phyloP scores from a whole-genome alignment of 2,329 filamentous ascomycete species.

The Trichoderma cornu-damae region DNA sequence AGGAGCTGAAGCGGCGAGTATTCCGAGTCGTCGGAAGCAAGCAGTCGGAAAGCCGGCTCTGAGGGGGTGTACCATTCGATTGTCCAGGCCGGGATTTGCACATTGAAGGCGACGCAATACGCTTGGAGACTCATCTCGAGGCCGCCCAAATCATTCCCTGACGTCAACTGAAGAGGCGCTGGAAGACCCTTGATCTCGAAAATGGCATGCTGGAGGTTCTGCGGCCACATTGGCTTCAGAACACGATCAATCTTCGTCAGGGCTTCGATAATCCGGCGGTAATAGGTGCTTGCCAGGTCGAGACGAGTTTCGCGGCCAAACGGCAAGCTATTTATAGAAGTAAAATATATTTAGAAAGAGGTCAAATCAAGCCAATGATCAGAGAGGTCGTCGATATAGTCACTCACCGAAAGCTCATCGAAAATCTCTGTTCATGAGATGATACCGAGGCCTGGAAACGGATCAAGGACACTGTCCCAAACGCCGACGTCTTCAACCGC shows the following conservation, averaged over 20 bases:
- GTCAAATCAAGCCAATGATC: not conserved
- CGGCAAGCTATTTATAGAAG: slow-evolving; percentile 32
- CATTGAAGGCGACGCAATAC: slow-evolving; percentile 49
- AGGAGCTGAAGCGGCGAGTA: slow-evolving; percentile 50
- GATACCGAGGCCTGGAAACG: slow-evolving; percentile 47
- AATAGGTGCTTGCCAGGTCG: slow-evolving; percentile 51
- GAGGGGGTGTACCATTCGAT: slow-evolving; percentile 40
- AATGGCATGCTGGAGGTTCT: slow-evolving; percentile 48
- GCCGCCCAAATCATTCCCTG: slow-evolving; percentile 51
- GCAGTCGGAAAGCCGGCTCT: slow-evolving; percentile 50
- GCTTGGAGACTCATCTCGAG: slow-evolving; percentile 51
- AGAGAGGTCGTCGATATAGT: not conserved
- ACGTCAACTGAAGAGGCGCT: slow-evolving; percentile 49
- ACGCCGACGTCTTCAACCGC: slow-evolving; percentile 45
- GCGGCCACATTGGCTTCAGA: slow-evolving; percentile 55
- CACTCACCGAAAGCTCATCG: slow-evolving; percentile 49
- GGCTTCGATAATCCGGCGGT: slow-evolving; percentile 49
- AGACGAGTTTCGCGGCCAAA: slow-evolving; percentile 41
- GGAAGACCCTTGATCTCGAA: slow-evolving; percentile 50
- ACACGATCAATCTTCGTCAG: slow-evolving; percentile 51
- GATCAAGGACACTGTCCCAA: slow-evolving; percentile 50
- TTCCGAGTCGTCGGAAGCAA: slow-evolving; percentile 36
- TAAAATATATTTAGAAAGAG: not conserved
- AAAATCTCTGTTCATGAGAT: slow-evolving; percentile 51
- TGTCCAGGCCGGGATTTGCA: slow-evolving; percentile 48